Evolutionary conservation across 2,329 filamentous ascomycete genomes (phyloP).

Genomic region (Cytospora leucostoma): DNA sequence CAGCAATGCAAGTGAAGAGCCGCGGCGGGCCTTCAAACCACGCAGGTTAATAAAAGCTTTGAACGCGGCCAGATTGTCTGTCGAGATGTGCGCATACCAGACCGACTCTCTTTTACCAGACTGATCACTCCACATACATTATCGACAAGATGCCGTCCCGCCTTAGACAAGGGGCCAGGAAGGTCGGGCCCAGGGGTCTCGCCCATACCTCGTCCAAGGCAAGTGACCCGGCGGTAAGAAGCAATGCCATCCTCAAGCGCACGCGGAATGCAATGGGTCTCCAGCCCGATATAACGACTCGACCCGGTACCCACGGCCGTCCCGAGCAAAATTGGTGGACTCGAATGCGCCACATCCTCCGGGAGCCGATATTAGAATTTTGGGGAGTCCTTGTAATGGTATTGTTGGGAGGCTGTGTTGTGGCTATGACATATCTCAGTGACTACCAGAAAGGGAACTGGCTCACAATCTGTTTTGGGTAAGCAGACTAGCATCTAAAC

Average conservation of each 20-base stretch:
- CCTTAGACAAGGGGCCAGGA: not conserved
- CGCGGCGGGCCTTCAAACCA: not conserved
- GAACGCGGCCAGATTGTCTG: not conserved
- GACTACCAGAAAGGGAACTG: constrained; percentile 5
- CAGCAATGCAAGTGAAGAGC: not conserved
- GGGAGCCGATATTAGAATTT: constrained; percentile 14
- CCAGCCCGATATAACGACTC: constrained; percentile 1
- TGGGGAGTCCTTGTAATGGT: constrained; percentile 13
- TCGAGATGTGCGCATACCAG: not conserved
- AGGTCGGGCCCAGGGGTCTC: not conserved
- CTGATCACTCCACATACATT: not conserved
- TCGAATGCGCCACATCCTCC: constrained; percentile 6
- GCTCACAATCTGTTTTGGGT: constrained; percentile 16
- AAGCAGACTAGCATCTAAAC: not conserved
- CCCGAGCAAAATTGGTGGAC: constrained; percentile 7
- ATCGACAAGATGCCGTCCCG: not conserved
- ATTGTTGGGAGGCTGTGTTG: constrained; percentile 5
- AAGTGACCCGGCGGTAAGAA: not conserved
- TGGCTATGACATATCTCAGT: constrained; percentile 15
- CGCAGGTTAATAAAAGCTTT: not conserved
- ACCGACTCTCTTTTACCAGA: not conserved
- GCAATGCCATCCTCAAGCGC: constrained; percentile 1
- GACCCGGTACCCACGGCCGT: not conserved
- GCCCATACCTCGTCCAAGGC: not conserved
- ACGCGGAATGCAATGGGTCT: constrained; percentile 5